Conservation (phyloP, 1,284 basidiomycete genomes). For the Coriolopsis trogii region DNA sequence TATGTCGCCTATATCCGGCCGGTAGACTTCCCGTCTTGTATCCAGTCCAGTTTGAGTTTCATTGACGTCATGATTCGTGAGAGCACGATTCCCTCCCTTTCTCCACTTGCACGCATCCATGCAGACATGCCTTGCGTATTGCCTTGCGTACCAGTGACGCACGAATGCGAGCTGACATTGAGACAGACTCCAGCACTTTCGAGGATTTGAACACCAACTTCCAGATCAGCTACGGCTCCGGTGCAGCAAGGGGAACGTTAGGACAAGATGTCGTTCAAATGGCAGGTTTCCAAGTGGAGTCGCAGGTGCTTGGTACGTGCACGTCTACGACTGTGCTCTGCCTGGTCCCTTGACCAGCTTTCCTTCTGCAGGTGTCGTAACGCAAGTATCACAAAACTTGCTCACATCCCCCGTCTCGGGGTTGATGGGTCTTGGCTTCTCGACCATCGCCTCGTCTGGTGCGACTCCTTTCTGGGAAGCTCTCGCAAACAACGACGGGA, state of each 20-base stretch:
- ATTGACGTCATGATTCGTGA: too few species aligned
- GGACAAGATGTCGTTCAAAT: slow-evolving; percentile 45
- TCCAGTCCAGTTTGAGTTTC: too few species aligned
- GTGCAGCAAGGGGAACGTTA: slow-evolving; percentile 37
- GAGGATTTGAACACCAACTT: slow-evolving; percentile 28
- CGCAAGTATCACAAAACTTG: slow-evolving; percentile 30
- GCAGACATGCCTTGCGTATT: too few species aligned
- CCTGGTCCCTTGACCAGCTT: background rate
- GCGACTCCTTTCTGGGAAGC: slow-evolving; percentile 59
- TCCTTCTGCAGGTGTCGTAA: slow-evolving; percentile 29
- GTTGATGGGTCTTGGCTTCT: slow-evolving; percentile 43
- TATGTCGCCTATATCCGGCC: background rate
- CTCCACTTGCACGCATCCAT: too few species aligned
- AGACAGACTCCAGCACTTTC: slow-evolving; percentile 33
- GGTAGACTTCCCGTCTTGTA: background rate
- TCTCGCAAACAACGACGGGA: slow-evolving; percentile 56
- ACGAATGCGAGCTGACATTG: background rate
- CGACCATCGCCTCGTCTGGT: slow-evolving; percentile 38
- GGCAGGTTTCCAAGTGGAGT: slow-evolving; percentile 45
- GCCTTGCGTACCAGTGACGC: too few species aligned
- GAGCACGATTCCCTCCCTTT: too few species aligned
- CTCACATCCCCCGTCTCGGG: slow-evolving; percentile 37
- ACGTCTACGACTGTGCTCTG: background rate
- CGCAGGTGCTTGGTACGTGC: slow-evolving; percentile 44
- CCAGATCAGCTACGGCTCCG: slow-evolving; percentile 36